Conservation (phyloP, 345 rosid species). For the Clarkia xantiana region DNA sequence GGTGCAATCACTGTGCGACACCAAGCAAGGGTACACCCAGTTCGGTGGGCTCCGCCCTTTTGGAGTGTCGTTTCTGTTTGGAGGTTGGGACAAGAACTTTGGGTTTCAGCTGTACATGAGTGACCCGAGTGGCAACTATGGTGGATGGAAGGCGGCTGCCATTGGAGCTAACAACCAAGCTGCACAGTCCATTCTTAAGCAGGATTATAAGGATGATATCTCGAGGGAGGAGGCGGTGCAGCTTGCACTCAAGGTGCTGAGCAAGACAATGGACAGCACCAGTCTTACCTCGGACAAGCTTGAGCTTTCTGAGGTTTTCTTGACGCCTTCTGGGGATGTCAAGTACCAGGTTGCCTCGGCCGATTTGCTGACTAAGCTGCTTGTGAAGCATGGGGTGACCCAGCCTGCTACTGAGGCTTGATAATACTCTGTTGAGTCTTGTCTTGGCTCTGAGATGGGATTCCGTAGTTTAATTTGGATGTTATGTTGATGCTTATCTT, state of each 20-base stretch:
- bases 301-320: slow-evolving; percentile 75
- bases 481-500: too few species aligned
- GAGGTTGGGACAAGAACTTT: slow-evolving; percentile 87
- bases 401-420: slow-evolving; percentile 60
- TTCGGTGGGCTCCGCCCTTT: slow-evolving; percentile 96
- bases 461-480: too few species aligned
- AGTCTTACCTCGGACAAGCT: slow-evolving; percentile 92
- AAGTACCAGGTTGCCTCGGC: slow-evolving; percentile 84
- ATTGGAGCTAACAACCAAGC: slow-evolving; percentile 94
- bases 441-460: too few species aligned
- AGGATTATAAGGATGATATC: slow-evolving; percentile 87
- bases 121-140: slow-evolving; percentile 90
- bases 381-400: slow-evolving; percentile 66
- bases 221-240: slow-evolving; percentile 80
- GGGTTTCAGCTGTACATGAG: slow-evolving; percentile 95
- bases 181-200: slow-evolving; percentile 94
- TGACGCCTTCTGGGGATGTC: slow-evolving; percentile 62
- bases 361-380: slow-evolving; percentile 57
- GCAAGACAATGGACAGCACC: slow-evolving; percentile 97
- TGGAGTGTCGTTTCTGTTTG: slow-evolving; percentile 86
- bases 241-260: slow-evolving; percentile 82
- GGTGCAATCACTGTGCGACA: slow-evolving; percentile 89
- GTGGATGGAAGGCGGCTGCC: slow-evolving; percentile 97
- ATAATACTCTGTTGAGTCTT: not conserved
- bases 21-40: slow-evolving; percentile 94